Conservation (phyloP, 2,329 filamentous ascomycete species). For the Blastomyces emzantsi region DNA sequence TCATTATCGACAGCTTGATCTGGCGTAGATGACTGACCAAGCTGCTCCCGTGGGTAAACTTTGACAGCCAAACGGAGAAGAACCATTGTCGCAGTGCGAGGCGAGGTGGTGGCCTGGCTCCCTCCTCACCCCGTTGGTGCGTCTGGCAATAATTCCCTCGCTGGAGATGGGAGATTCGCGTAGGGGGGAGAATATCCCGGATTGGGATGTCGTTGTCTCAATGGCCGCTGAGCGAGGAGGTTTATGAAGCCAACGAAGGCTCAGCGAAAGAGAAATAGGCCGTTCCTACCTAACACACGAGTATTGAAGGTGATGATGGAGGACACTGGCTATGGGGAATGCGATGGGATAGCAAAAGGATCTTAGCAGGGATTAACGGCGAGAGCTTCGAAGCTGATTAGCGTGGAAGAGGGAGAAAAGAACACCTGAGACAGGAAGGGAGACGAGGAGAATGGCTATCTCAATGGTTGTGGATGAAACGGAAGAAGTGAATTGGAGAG, state of each 20-base stretch:
- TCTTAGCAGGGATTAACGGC: not conserved
- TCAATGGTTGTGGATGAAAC: not conserved
- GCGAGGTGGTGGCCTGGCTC: not conserved
- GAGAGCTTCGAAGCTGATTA: not conserved
- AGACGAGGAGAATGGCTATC: not conserved
- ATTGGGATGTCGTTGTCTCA: not conserved
- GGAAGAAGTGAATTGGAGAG: not conserved
- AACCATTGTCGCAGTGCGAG: conserved; percentile 22
- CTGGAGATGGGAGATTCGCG: not conserved
- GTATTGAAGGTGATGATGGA: not conserved
- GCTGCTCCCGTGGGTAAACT: conserved; percentile 25
- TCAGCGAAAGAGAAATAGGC: not conserved
- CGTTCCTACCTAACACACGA: not conserved
- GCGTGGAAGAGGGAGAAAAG: not conserved
- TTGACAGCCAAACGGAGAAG: conserved; percentile 31
- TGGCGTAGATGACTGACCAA: not conserved
- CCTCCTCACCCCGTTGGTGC: not conserved
- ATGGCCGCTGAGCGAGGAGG: not conserved
- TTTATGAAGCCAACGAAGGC: not conserved
- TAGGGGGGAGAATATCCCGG: not conserved
- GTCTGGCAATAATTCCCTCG: not conserved
- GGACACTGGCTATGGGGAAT: not conserved
- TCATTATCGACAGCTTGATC: conserved; percentile 16
- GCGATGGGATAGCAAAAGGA: not conserved
- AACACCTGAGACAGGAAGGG: not conserved